These are phyloP conservation scores for Alternaria sp. DNA, from an alignment of 2,329 filamentous ascomycete genomes.

Conservation along the genomic window DNA sequence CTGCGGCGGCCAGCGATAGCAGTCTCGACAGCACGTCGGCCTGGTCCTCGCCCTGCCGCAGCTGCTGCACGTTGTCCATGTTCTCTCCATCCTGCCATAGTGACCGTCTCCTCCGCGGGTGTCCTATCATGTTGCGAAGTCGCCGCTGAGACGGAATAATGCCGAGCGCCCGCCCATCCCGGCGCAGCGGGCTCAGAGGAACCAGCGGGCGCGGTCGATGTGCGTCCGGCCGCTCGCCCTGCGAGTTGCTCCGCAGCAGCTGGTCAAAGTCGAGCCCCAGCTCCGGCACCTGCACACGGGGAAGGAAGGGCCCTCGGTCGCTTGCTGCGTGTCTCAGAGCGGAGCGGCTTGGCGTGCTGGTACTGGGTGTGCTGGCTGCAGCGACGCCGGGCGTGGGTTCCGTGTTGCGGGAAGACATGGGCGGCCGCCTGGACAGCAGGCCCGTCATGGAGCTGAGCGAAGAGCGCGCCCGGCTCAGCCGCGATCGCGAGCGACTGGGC, in stretches of 20 bases:
- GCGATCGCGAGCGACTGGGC: conserved; percentile 36
- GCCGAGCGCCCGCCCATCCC: conserved; percentile 44
- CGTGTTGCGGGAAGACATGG: conserved; percentile 25
- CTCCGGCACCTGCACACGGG: conserved; percentile 43
- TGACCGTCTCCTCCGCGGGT: conserved; percentile 59
- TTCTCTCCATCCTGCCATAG: conserved; percentile 45
- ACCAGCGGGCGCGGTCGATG: conserved; percentile 24
- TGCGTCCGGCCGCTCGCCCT: conserved; percentile 24
- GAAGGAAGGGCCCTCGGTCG: conserved; percentile 43
- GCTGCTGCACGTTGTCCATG: conserved; percentile 36
- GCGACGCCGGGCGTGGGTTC: conserved; percentile 21
- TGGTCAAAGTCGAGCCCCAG: conserved; percentile 50
- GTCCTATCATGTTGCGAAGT: conserved; percentile 52
- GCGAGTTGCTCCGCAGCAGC: conserved; percentile 26
- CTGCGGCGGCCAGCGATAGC: conserved; percentile 67
- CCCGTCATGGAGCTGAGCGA: conserved; percentile 45
- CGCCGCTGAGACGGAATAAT: conserved; percentile 46
- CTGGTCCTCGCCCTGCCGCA: conserved; percentile 65
- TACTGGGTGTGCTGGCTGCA: conserved; percentile 22
- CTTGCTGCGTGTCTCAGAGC: conserved; percentile 28
- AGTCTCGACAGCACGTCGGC: conserved; percentile 67
- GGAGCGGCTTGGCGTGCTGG: conserved; percentile 25
- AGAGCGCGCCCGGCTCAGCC: conserved; percentile 45
- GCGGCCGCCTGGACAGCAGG: conserved; percentile 38
- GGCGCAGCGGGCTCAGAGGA: conserved; percentile 30